Conservation (phyloP, 352 stramenopile genomes). For the Paralagenidium karlingii region DNA sequence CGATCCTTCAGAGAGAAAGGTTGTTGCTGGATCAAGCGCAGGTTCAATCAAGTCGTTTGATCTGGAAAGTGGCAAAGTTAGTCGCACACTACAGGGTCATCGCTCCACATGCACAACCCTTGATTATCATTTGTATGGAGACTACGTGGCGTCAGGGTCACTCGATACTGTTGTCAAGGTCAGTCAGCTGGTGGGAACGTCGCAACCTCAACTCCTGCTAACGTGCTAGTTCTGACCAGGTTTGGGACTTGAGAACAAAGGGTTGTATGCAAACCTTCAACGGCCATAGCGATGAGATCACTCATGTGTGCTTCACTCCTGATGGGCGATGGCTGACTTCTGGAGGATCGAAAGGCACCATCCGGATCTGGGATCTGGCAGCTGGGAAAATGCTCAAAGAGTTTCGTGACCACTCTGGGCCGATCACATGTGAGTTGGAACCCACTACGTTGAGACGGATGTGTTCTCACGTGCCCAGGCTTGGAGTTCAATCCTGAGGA, state of each 20-base stretch:
- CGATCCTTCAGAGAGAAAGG: constrained; percentile 57
- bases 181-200: neutral
- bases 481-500: constrained; percentile 81
- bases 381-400: constrained; percentile 59
- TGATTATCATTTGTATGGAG: constrained; percentile 77
- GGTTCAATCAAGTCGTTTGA: constrained; percentile 82
- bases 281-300: constrained; percentile 62
- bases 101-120: constrained; percentile 71
- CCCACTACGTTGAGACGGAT: neutral
- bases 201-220: neutral
- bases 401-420: constrained; percentile 58
- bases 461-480: constrained; percentile 1
- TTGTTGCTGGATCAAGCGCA: constrained; percentile 61
- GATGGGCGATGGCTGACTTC: constrained; percentile 78
- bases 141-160: constrained; percentile 75
- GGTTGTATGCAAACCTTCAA: constrained; percentile 84
- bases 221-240: constrained; percentile 4
- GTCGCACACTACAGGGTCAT: constrained; percentile 66
- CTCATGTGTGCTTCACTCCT: constrained; percentile 62
- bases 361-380: constrained; percentile 80
- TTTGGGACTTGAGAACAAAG: constrained; percentile 77
- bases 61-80: constrained; percentile 66
- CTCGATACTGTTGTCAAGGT: constrained; percentile 74
- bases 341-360: constrained; percentile 47
- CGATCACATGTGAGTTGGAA: constrained; percentile 32